A percentile compares a stretch with the other conserved stretches of the same genome.
phyloP scores from a whole-genome alignment of 805 yeast genomes.

The Teunomyces panamensis region DNA sequence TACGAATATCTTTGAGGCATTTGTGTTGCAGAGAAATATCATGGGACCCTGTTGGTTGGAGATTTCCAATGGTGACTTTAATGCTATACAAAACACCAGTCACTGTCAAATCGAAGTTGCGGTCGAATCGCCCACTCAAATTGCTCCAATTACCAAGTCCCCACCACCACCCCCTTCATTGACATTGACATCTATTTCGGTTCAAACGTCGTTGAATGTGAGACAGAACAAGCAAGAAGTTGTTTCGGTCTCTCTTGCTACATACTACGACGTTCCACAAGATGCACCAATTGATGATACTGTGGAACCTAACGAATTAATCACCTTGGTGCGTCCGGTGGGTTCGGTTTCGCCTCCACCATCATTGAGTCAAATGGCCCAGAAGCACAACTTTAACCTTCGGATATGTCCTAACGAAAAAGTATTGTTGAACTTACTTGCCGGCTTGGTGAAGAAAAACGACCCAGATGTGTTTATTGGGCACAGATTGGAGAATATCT shows the following conservation, averaged over 20 bases:
- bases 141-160: conserved; percentile 47
- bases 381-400: conserved; percentile 49
- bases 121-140: conserved; percentile 45
- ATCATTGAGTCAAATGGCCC: conserved; percentile 64
- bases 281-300: conserved; percentile 71
- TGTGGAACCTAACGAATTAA: conserved; percentile 54
- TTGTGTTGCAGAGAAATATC: conserved; percentile 74
- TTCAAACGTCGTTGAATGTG: conserved; percentile 78
- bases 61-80: conserved; percentile 60
- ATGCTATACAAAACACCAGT: conserved; percentile 58
- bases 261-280: conserved; percentile 65
- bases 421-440: conserved; percentile 67
- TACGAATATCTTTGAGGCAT: conserved; percentile 75
- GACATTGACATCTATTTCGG: conserved; percentile 68
- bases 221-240: conserved; percentile 79
- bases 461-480: conserved; percentile 94
- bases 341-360: conserved; percentile 67
- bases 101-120: conserved; percentile 80
- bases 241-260: conserved; percentile 75
- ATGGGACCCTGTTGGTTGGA: conserved; percentile 99
- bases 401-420: conserved; percentile 71
- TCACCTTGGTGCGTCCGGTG: conserved; percentile 80
- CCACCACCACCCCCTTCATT: conserved; percentile 68
- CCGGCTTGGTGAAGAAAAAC: conserved; percentile 63
- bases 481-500: conserved; percentile 75